Evolutionary conservation across 257 asterid species (phyloP), one percentile per base, ranked within the genome.

Genomic region (Thymus quinquecostatus): DNA sequence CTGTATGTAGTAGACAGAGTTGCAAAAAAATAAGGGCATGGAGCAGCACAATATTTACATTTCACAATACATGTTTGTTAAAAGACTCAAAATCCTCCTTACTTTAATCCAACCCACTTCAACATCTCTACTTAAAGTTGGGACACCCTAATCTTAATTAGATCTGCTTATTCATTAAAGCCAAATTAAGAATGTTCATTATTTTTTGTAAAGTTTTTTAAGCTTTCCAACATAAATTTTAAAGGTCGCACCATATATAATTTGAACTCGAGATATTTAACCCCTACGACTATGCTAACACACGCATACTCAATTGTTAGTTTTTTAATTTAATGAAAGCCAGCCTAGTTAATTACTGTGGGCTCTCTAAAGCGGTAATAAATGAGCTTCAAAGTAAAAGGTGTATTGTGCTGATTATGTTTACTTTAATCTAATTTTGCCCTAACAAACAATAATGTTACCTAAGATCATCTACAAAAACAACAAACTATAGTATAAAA

Each of bases 41-140:
- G 86, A 87, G 83, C 82, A 77, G 77, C 78, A 78, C 83, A 80
- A 75, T 50, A 60, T 57, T 61, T 36, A 21, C 67, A 64, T 36
- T 71, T 67, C 43, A 29, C 32, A 69, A 10, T 70, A 61, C 45
- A 81, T 80, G 61, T 58, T 75, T 72, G 70, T 79, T n/a, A 70
- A 81, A 84, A 78, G 86, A 80, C 82, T 79, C 83, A 81, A 82
- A 81, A 77, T 34, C 14, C 69, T 67, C 55, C 78, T 64, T 34
- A 67, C 76, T 79, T 82, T 78, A 68, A 49, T 69, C 56, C 21
- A 21, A 11, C 53, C 21, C 55, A 27, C 10, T 43, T 48, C 53
- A 28, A 28, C 61, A 50, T 75, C 78, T 80, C 74, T 75, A 81
- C 71, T 76, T 67, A 86, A 84, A 86, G 88, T 68, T 76, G 66